These are phyloP conservation scores for Sanguinoderma infundibulare DNA, from an alignment of 1,284 basidiomycete genomes.

Conservation along the genomic window DNA sequence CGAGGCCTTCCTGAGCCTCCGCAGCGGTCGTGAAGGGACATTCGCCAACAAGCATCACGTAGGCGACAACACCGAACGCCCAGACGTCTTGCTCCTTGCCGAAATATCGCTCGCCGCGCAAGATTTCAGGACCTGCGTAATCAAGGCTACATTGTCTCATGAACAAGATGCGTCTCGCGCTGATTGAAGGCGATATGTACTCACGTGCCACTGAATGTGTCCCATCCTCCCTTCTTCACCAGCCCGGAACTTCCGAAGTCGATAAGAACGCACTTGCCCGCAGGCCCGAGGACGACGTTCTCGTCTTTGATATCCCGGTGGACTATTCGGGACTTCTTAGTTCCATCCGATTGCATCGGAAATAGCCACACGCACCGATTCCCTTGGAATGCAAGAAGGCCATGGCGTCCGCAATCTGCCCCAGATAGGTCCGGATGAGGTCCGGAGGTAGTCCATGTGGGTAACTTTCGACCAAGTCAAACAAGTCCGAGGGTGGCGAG, in stretches of 20 bases:
- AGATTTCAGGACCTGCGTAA: slow-evolving; percentile 96
- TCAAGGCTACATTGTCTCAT: slow-evolving; percentile 65
- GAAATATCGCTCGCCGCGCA: slow-evolving; percentile 92
- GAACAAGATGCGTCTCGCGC: slow-evolving; percentile 14
- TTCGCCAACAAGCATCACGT: slow-evolving; percentile 94
- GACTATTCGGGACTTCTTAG: slow-evolving; percentile 49
- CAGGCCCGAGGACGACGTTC: slow-evolving; percentile 84
- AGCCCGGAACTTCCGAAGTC: slow-evolving; percentile 96
- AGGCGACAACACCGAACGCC: slow-evolving; percentile 98
- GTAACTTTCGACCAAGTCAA: slow-evolving; percentile 92
- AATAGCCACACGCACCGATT: slow-evolving; percentile 61
- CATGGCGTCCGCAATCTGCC: slow-evolving; percentile 93
- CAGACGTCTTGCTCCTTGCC: slow-evolving; percentile 98
- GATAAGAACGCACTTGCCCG: slow-evolving; percentile 87
- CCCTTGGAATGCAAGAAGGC: slow-evolving; percentile 91
- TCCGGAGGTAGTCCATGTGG: slow-evolving; percentile 84
- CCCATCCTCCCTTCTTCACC: slow-evolving; percentile 85
- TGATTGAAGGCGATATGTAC: slow-evolving; percentile 38
- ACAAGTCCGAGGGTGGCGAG: slow-evolving; percentile 79
- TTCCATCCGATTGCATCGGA: slow-evolving; percentile 1
- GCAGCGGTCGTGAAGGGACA: slow-evolving; percentile 90
- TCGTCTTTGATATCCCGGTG: slow-evolving; percentile 99
- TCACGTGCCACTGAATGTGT: slow-evolving; percentile 94
- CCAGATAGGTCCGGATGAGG: slow-evolving; percentile 85
- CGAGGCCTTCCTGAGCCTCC: slow-evolving; percentile 81